These are phyloP conservation scores for Cutaneotrichosporon curvatum DNA, from an alignment of 1,284 basidiomycete genomes.

Conservation along the genomic window DNA sequence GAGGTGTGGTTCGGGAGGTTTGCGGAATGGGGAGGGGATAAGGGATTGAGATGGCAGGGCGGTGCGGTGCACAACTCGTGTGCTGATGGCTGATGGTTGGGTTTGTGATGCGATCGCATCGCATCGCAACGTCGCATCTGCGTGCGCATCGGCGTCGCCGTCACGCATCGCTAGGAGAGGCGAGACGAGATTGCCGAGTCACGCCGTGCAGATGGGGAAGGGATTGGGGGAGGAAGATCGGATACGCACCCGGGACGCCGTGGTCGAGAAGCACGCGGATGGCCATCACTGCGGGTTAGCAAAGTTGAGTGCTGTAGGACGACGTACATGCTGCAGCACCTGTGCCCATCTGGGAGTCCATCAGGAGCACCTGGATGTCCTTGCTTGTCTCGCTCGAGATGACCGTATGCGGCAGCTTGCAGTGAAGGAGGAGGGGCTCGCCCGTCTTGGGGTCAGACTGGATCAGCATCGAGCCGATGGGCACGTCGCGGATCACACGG, in stretches of 20 bases:
- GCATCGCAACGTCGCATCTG: too few relatives aligned
- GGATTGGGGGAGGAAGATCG: too few relatives aligned
- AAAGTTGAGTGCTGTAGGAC: not conserved
- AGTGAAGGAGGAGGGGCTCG: slow-evolving; percentile 80
- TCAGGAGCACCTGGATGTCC: slow-evolving; percentile 75
- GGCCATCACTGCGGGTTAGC: slow-evolving; percentile 60
- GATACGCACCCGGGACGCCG: slow-evolving; percentile 58
- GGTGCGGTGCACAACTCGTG: too few relatives aligned
- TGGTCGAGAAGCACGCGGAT: slow-evolving; percentile 93
- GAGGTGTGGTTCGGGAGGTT: too few relatives aligned
- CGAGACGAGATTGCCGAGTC: too few relatives aligned
- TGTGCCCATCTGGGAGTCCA: slow-evolving; percentile 93
- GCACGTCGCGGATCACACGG: slow-evolving; percentile 77
- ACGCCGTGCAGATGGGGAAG: too few relatives aligned
- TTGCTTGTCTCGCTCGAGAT: slow-evolving; percentile 59
- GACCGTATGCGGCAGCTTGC: slow-evolving; percentile 66
- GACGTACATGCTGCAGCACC: slow-evolving; percentile 69
- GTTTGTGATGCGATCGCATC: too few relatives aligned
- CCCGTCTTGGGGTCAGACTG: slow-evolving; percentile 78
- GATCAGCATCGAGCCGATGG: slow-evolving; percentile 81
- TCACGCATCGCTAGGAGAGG: too few relatives aligned
- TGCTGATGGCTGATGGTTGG: too few relatives aligned
- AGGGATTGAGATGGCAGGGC: too few relatives aligned
- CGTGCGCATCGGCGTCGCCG: too few relatives aligned
- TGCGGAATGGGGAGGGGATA: too few relatives aligned